Evolutionary conservation across 345 rosid genomes (phyloP).

Genomic region (Draba incana): DNA sequence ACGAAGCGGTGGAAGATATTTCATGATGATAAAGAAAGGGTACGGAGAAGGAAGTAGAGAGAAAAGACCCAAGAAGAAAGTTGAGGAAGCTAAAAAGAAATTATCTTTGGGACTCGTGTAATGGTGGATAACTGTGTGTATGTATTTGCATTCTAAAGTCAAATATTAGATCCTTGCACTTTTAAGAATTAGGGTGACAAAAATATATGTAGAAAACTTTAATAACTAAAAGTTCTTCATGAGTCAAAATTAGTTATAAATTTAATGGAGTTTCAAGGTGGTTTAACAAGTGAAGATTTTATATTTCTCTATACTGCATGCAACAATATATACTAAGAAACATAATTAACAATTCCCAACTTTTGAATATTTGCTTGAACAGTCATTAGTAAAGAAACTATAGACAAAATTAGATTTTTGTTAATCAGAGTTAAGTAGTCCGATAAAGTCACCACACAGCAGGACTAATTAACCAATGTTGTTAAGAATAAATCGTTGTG

Average conservation of each 20-base stretch:
- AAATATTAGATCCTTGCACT: slow-evolving; percentile 22
- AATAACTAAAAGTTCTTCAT: background rate
- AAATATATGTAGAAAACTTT: background rate
- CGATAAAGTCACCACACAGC: too few species aligned
- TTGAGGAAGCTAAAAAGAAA: slow-evolving; percentile 34
- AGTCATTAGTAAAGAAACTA: too few species aligned
- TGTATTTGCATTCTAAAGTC: slow-evolving; percentile 19
- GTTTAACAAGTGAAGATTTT: too few species aligned
- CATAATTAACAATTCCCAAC: too few species aligned
- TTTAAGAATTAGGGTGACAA: background rate
- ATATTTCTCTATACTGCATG: too few species aligned
- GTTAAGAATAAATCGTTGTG: too few species aligned
- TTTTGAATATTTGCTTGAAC: too few species aligned
- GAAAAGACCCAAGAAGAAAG: slow-evolving; percentile 33
- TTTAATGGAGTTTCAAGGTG: background rate
- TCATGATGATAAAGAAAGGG: slow-evolving; percentile 35
- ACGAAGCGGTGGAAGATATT: slow-evolving; percentile 49
- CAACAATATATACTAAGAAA: too few species aligned
- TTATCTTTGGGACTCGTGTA: slow-evolving; percentile 52
- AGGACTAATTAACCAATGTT: too few species aligned
- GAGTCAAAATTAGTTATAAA: background rate
- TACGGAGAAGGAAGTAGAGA: slow-evolving; percentile 30
- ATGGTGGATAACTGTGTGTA: slow-evolving; percentile 6
- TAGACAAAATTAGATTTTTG: too few species aligned
- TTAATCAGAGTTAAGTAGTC: too few species aligned